A percentile compares a stretch with the other conserved stretches of the same genome.
phyloP scores from a whole-genome alignment of 345 rosid genomes.

The Mercurialis annua region DNA sequence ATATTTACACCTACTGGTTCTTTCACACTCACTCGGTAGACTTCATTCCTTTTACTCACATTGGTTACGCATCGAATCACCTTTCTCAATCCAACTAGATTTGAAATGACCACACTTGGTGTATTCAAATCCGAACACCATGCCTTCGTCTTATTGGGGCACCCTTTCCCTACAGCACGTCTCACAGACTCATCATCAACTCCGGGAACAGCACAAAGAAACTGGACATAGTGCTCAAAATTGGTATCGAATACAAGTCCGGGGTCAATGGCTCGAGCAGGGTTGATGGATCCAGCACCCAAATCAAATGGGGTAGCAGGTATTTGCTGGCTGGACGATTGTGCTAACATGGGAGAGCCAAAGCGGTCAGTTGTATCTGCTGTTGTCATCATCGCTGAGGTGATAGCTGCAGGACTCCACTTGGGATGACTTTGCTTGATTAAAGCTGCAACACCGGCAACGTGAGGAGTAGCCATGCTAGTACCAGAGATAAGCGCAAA shows the following conservation, averaged over 20 bases:
- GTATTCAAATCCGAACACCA: conserved; percentile 45
- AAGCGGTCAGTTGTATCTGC: conserved; percentile 34
- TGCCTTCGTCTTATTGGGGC: conserved; percentile 21
- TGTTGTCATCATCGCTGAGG: conserved; percentile 47
- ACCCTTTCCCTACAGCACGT: conserved; percentile 31
- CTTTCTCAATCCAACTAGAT: conserved; percentile 35
- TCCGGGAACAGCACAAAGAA: conserved; percentile 46
- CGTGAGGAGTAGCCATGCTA: conserved; percentile 48
- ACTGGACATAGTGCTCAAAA: conserved; percentile 34
- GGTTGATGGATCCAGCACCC: conserved; percentile 44
- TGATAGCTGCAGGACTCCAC: conserved; percentile 49
- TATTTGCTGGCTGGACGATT: conserved; percentile 26
- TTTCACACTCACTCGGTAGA: conserved; percentile 29
- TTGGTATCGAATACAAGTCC: conserved; percentile 41
- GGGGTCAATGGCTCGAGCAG: conserved; percentile 40
- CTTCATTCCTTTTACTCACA: conserved; percentile 26
- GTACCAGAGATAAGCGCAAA: conserved; percentile 48
- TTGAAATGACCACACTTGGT: conserved; percentile 36
- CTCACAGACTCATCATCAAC: conserved; percentile 33
- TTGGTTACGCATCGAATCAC: conserved; percentile 35
- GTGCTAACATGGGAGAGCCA: conserved; percentile 41
- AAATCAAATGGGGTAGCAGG: conserved; percentile 43
- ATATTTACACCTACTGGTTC: conserved; percentile 32
- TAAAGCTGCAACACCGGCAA: conserved; percentile 50
- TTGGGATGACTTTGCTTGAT: conserved; percentile 47